These are phyloP conservation scores for Trichoderma erinaceum DNA, from an alignment of 495 filamentous ascomycete genomes.

Conservation along the genomic window DNA sequence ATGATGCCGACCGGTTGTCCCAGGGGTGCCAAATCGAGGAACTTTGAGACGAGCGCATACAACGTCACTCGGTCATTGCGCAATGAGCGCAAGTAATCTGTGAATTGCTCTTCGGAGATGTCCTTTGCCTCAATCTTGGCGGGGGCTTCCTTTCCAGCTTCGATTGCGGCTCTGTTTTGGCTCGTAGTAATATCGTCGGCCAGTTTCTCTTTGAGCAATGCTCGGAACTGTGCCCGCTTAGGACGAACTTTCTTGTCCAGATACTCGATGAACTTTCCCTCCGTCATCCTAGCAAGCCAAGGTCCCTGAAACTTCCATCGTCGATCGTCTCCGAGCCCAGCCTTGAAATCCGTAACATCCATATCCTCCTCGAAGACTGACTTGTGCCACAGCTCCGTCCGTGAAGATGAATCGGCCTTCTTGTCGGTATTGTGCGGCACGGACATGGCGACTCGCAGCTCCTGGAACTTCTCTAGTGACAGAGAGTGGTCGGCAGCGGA, in stretches of 20 bases:
- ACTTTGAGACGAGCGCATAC: conserved; percentile 44
- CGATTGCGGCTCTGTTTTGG: conserved; percentile 38
- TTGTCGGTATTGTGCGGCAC: conserved; percentile 33
- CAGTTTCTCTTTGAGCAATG: conserved; percentile 47
- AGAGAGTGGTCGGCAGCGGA: conserved; percentile 76
- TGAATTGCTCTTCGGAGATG: conserved; percentile 57
- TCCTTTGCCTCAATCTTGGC: conserved; percentile 28
- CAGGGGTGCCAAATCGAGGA: conserved; percentile 50
- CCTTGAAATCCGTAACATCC: conserved; percentile 42
- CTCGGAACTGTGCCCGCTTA: conserved; percentile 54
- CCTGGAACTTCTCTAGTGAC: conserved; percentile 81
- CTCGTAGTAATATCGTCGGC: conserved; percentile 40
- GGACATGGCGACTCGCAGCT: conserved; percentile 51
- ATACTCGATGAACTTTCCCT: conserved; percentile 64
- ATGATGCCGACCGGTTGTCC: conserved; percentile 19
- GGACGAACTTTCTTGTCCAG: conserved; percentile 55
- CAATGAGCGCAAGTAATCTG: conserved; percentile 53
- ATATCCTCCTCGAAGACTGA: conserved; percentile 56
- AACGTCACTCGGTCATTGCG: conserved; percentile 45
- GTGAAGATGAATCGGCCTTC: conserved; percentile 15
- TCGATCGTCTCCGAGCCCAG: conserved; percentile 27
- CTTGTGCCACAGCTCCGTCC: conserved; percentile 13
- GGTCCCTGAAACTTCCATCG: conserved; percentile 77
- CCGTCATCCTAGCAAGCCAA: conserved; percentile 69
- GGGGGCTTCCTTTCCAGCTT: conserved; percentile 38